Percentiles rank a stretch among this genome's conserved stretches.
These are phyloP conservation scores for Melocanna baccifera DNA, from an alignment of 176 grass and related monocot species.

Conservation along the genomic window DNA sequence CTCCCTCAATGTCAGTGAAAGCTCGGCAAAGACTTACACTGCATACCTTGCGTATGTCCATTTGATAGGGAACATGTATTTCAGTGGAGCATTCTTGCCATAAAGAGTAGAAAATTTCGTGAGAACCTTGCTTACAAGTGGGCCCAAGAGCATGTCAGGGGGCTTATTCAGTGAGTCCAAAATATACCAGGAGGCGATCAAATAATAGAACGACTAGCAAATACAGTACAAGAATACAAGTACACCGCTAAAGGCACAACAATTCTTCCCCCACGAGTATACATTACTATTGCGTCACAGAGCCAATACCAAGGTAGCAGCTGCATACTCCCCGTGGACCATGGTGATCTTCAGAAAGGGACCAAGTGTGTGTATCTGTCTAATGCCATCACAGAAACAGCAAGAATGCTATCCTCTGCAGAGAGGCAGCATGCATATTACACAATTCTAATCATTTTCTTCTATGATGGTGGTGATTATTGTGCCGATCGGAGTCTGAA, in stretches of 20 bases:
- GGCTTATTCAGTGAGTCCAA: not conserved
- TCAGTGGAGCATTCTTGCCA: too few relatives aligned
- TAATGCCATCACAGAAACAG: not conserved
- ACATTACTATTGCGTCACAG: not conserved
- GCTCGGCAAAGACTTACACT: not conserved
- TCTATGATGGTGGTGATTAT: slow-evolving; percentile 13
- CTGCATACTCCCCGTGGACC: not conserved
- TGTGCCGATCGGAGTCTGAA: slow-evolving; percentile 24
- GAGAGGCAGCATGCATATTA: not conserved
- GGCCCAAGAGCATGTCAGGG: too few relatives aligned
- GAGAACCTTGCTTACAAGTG: too few relatives aligned
- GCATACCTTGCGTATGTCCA: not conserved
- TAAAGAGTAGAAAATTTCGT: too few relatives aligned
- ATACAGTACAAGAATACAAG: not conserved
- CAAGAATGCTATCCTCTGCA: not conserved
- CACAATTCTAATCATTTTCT: slow-evolving; percentile 20
- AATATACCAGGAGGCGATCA: not conserved
- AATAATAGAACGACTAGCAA: not conserved
- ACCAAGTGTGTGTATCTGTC: not conserved
- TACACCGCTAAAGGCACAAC: not conserved
- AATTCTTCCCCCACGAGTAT: not conserved
- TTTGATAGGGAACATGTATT: not conserved
- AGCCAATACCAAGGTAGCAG: not conserved
- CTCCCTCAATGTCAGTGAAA: not conserved
- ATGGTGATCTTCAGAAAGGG: not conserved